phyloP scores from a whole-genome alignment of 768 basidiomycete species.

The Cyclocybe cylindracea region DNA sequence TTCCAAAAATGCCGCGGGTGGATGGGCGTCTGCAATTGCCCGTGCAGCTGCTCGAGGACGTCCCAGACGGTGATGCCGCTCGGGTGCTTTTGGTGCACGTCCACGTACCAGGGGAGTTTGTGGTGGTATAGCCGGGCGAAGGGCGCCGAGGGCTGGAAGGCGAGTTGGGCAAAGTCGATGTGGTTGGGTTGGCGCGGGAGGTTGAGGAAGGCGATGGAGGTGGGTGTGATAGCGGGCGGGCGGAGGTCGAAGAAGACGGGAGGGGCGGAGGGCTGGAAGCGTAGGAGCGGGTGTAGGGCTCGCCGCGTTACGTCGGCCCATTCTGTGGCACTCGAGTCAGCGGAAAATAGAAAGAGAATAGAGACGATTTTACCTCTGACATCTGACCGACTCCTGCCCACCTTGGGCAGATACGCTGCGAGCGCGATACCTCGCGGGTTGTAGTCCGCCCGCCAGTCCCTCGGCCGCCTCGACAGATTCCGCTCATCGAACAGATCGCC shows the following conservation, averaged over 20 bases:
- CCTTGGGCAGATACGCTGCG: constrained; percentile 23
- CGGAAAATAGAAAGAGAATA: not conserved
- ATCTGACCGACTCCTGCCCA: constrained; percentile 29
- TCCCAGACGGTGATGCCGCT: constrained; percentile 61
- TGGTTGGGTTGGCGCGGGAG: constrained; percentile 42
- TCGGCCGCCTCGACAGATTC: constrained; percentile 40
- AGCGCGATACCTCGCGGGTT: constrained; percentile 23
- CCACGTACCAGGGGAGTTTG: constrained; percentile 68
- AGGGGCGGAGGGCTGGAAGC: constrained; percentile 27
- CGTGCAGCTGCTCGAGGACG: constrained; percentile 48
- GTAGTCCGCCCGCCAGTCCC: constrained; percentile 47
- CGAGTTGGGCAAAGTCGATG: constrained; percentile 56
- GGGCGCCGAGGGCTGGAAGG: constrained; percentile 48
- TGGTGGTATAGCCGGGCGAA: constrained; percentile 59
- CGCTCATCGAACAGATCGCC: constrained; percentile 29
- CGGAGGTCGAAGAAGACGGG: constrained; percentile 55
- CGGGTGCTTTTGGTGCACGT: constrained; percentile 44
- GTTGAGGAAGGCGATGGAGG: constrained; percentile 43
- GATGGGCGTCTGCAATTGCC: constrained; percentile 46
- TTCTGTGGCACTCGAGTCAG: constrained; percentile 12
- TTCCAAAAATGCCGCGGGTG: constrained; percentile 58
- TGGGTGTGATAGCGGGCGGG: constrained; percentile 27
- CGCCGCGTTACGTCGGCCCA: constrained; percentile 32
- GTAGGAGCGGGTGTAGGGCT: constrained; percentile 28
- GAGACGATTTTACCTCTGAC: constrained; percentile 29